These are phyloP conservation scores for Halophytophthora polymorphica DNA, from an alignment of 352 stramenopile species.

Conservation along the genomic window DNA sequence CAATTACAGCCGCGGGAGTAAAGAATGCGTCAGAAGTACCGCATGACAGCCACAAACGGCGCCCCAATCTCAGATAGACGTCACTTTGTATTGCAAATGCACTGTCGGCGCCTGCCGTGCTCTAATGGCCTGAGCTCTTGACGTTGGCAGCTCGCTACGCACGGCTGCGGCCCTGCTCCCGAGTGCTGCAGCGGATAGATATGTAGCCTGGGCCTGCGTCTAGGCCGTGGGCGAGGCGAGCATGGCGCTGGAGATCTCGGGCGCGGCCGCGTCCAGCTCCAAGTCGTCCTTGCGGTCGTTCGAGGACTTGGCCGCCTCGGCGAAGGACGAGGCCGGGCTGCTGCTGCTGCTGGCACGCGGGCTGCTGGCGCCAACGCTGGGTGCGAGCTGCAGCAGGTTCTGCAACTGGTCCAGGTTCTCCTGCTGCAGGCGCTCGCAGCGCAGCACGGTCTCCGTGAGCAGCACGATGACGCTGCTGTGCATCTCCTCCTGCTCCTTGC, in stretches of 20 bases:
- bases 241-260: neutral
- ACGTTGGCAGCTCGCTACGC: no score
- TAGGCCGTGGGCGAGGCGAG: neutral
- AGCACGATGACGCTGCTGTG: slow-evolving; percentile 79
- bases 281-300: slow-evolving; percentile 9
- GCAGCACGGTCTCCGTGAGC: slow-evolving; percentile 77
- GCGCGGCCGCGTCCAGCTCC: slow-evolving; percentile 12
- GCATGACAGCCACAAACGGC: no score
- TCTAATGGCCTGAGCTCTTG: no score
- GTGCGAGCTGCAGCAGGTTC: slow-evolving; percentile 73
- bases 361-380: no score
- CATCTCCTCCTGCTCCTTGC: slow-evolving; percentile 83
- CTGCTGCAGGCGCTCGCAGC: slow-evolving; percentile 78
- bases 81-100: no score
- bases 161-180: no score
- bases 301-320: slow-evolving; percentile 12
- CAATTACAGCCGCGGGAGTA: no score
- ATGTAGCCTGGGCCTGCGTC: slow-evolving; percentile 10
- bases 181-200: slow-evolving; percentile 14
- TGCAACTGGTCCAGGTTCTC: slow-evolving; percentile 84
- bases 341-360: slow-evolving; percentile 17
- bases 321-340: slow-evolving; percentile 18
- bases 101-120: no score
- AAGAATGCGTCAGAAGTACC: no score
- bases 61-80: no score